phyloP scores from a whole-genome alignment of 2,329 filamentous ascomycete genomes.

The Xylaria sp. region DNA sequence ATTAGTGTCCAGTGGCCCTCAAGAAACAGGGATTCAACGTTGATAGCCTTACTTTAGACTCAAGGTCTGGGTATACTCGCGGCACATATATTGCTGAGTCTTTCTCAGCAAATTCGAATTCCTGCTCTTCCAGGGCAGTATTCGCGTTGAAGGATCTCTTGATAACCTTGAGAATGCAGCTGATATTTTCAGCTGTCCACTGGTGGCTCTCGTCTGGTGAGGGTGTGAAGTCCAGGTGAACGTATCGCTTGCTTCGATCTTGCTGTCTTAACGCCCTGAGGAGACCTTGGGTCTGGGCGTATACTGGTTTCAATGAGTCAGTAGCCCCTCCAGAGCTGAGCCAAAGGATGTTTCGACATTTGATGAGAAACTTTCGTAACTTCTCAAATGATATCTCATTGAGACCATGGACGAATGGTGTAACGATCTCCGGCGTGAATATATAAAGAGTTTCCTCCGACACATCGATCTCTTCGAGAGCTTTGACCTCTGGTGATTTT shows the following conservation, averaged over 20 bases:
- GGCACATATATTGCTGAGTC: background rate
- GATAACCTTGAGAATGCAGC: background rate
- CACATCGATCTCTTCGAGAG: background rate
- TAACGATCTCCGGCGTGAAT: background rate
- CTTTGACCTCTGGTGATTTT: background rate
- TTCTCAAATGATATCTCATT: background rate
- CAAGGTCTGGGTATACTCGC: background rate
- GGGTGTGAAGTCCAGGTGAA: slow-evolving; percentile 36
- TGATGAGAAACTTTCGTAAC: background rate
- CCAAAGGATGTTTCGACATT: slow-evolving; percentile 4
- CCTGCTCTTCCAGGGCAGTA: background rate
- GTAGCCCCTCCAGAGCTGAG: slow-evolving; percentile 27
- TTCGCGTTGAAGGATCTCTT: background rate
- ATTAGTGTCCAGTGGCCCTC: background rate
- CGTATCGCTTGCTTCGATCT: slow-evolving; percentile 30
- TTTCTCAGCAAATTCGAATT: background rate
- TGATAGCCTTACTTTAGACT: background rate
- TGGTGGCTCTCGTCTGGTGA: no score
- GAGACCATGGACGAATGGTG: background rate
- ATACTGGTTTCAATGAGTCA: slow-evolving; percentile 10
- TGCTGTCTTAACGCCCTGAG: slow-evolving; percentile 34
- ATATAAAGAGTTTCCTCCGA: background rate
- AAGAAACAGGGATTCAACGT: background rate
- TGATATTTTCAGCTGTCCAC: background rate
- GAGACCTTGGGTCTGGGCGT: slow-evolving; percentile 26